A percentile compares a stretch with the other conserved stretches of the same genome.
Evolutionary conservation across 1,284 basidiomycete species (phyloP).

Genomic region (Tremellales sp.): DNA sequence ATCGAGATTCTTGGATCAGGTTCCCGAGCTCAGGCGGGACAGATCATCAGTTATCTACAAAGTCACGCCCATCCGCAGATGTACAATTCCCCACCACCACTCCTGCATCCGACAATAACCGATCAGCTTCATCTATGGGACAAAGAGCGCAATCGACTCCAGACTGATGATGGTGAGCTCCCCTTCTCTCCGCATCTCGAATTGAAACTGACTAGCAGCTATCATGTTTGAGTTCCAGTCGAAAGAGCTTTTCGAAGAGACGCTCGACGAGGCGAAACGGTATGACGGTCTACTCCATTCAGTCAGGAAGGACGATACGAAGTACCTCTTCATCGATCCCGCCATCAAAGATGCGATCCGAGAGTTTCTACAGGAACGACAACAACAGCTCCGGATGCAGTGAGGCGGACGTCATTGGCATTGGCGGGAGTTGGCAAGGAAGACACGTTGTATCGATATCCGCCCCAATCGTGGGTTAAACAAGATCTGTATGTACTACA

Average conservation of each 20-base stretch:
- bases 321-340: conserved; percentile 41
- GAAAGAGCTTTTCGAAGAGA: conserved; percentile 43
- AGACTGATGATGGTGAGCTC: conserved; percentile 70
- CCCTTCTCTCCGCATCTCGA: neutral
- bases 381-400: conserved; percentile 22
- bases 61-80: conserved; percentile 97
- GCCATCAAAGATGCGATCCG: conserved; percentile 36
- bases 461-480: too few species aligned
- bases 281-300: conserved; percentile 30
- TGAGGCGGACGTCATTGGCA: neutral
- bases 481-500: too few species aligned
- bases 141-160: conserved; percentile 86
- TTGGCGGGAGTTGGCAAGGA: too few species aligned
- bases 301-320: conserved; percentile 15
- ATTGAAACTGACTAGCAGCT: conserved; percentile 10
- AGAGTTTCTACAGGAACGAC: conserved; percentile 37
- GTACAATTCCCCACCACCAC: conserved; percentile 65
- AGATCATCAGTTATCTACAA: conserved; percentile 93
- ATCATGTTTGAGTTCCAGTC: conserved; percentile 43
- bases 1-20: neutral
- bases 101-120: conserved; percentile 63
- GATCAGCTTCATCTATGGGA: conserved; percentile 99
- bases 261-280: conserved; percentile 30
- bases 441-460: too few species aligned
- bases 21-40: too few species aligned